phyloP scores from a whole-genome alignment of 257 asterid species.

The Ajuga chamaepitys region DNA sequence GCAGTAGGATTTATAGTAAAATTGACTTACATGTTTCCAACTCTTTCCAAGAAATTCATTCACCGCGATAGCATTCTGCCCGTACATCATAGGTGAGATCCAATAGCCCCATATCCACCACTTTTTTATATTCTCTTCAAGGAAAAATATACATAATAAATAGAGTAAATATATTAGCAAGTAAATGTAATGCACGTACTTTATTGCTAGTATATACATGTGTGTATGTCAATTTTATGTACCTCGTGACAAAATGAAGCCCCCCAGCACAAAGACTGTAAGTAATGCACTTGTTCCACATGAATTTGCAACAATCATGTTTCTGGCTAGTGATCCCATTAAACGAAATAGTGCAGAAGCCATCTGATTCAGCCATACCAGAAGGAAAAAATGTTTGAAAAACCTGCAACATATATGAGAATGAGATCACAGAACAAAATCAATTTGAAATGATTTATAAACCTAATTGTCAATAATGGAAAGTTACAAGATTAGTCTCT shows the following conservation, averaged over 20 bases:
- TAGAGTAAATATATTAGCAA: no score
- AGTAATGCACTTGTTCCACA: constrained; percentile 38
- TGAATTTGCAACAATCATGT: constrained; percentile 48
- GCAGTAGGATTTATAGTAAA: no score
- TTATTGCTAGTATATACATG: no score
- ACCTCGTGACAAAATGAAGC: constrained; percentile 70
- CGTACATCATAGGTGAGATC: constrained; percentile 82
- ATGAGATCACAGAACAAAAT: no score
- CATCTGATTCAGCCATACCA: constrained; percentile 37
- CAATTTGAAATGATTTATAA: no score
- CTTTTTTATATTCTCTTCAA: constrained; percentile 33
- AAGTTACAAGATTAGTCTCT: no score
- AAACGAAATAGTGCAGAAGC: constrained; percentile 50
- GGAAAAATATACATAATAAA: no score
- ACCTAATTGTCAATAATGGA: no score
- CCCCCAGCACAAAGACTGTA: constrained; percentile 24
- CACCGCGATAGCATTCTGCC: constrained; percentile 65
- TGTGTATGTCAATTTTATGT: background rate
- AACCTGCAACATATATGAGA: no score
- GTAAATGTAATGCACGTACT: no score
- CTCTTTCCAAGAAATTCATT: constrained; percentile 75
- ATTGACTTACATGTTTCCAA: constrained; percentile 76
- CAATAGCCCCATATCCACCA: constrained; percentile 91
- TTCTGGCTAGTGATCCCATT: constrained; percentile 46
- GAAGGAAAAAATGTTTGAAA: constrained; percentile 46